A percentile compares a stretch with the other conserved stretches of the same genome.
Conservation (phyloP, 1,139 yeast genomes). For the Lodderomyces pseudojiufengensis region DNA sequence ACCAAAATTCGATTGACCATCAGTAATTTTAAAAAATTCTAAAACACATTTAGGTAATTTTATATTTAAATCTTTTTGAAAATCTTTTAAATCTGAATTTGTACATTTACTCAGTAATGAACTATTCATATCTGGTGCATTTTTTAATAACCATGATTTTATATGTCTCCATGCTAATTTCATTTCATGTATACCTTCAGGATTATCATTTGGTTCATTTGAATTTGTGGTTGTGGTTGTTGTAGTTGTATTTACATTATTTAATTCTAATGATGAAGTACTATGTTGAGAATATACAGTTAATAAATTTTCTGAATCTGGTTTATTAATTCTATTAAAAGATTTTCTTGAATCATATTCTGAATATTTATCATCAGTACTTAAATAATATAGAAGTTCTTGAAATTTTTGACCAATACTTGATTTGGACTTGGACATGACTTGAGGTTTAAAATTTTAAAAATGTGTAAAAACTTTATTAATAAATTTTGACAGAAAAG, state of each 20-base stretch:
- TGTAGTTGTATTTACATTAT: constrained; percentile 8
- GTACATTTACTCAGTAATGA: constrained; percentile 65
- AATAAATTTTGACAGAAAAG: too few relatives aligned
- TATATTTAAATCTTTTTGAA: constrained; percentile 60
- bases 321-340: constrained; percentile 43
- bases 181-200: constrained; percentile 60
- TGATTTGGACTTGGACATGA: too few relatives aligned
- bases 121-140: constrained; percentile 54
- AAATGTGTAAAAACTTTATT: too few relatives aligned
- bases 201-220: constrained; percentile 5
- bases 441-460: too few relatives aligned
- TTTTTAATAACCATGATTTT: constrained; percentile 53
- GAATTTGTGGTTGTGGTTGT: background rate
- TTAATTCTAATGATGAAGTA: constrained; percentile 21
- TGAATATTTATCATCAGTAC: constrained; percentile 66
- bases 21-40: constrained; percentile 60
- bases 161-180: constrained; percentile 69
- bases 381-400: constrained; percentile 61
- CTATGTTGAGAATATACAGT: constrained; percentile 28
- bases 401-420: constrained; percentile 29
- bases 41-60: constrained; percentile 57
- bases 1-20: constrained; percentile 60
- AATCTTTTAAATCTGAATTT: constrained; percentile 54
- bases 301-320: constrained; percentile 34
- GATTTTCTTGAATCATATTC: constrained; percentile 56